A percentile compares a stretch with the other conserved stretches of the same genome.
Conservation (phyloP, 2,329 filamentous ascomycete species). For the Periconia sp. region DNA sequence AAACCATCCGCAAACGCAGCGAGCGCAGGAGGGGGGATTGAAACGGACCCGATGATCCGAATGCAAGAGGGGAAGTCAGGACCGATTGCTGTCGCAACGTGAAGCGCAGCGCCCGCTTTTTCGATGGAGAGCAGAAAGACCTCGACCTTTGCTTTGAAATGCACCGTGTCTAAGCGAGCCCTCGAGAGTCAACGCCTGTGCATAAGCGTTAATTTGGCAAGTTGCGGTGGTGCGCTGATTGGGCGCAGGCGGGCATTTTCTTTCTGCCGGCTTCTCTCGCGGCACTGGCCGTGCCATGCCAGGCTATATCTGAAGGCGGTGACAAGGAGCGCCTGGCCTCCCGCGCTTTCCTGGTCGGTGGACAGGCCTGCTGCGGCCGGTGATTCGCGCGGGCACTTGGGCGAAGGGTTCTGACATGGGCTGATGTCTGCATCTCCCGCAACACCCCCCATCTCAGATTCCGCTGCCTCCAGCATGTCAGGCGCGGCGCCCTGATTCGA, state of each 20-base stretch:
- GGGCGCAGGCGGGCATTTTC: constrained; percentile 21
- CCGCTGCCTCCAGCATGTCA: constrained; percentile 37
- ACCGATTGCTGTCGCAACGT: constrained; percentile 17
- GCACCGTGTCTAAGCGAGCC: constrained; percentile 39
- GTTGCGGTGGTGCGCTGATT: constrained; percentile 29
- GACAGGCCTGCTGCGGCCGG: constrained; percentile 16
- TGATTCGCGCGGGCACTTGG: constrained; percentile 42
- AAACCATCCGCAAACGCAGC: constrained; percentile 10
- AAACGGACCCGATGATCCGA: constrained; percentile 25
- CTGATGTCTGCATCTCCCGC: constrained; percentile 40
- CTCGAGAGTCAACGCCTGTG: constrained; percentile 43
- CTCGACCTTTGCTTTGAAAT: constrained; percentile 40
- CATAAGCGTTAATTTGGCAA: constrained; percentile 46
- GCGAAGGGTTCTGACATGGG: constrained; percentile 41
- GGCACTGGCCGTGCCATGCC: constrained; percentile 39
- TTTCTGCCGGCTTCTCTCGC: constrained; percentile 40
- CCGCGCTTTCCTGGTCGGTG: constrained; percentile 35
- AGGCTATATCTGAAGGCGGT: constrained; percentile 24
- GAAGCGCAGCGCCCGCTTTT: constrained; percentile 29
- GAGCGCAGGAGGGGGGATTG: constrained; percentile 12
- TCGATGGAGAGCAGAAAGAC: constrained; percentile 21
- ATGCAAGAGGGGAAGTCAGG: constrained; percentile 20
- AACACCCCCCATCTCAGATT: constrained; percentile 22
- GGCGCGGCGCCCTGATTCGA: constrained; percentile 27
- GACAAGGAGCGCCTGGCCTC: constrained; percentile 39